A percentile compares a stretch with the other conserved stretches of the same genome.
Conservation (phyloP, 192 early-diverging fungal species). For the Spizellomyces sp. region DNA sequence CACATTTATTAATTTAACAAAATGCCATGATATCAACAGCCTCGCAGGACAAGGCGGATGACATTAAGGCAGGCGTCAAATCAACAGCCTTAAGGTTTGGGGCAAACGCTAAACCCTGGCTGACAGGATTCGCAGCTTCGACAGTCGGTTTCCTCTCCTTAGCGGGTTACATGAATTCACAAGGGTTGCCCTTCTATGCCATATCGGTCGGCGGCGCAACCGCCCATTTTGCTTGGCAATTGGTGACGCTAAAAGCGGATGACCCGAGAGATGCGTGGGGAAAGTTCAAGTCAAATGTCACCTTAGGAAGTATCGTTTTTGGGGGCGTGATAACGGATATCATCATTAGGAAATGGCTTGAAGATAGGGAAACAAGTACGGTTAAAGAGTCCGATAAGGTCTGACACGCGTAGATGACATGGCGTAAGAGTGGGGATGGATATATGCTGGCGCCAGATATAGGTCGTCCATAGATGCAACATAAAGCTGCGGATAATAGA, state of each 20-base stretch:
- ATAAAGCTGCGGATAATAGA: background rate
- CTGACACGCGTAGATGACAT: too few relatives aligned
- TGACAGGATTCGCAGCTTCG: conserved; percentile 71
- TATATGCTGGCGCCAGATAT: background rate
- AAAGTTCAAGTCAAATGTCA: conserved; percentile 79
- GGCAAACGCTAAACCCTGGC: conserved; percentile 63
- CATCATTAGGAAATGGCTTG: background rate
- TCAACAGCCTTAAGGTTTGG: conserved; percentile 91
- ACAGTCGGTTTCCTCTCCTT: conserved; percentile 69
- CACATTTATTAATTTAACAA: background rate
- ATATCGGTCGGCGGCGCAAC: conserved; percentile 73
- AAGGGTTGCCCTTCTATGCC: conserved; percentile 71
- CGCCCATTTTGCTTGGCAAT: conserved; percentile 82
- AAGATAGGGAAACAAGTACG: background rate
- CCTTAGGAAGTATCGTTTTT: conserved; percentile 77
- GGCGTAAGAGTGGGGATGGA: too few relatives aligned
- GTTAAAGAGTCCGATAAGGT: background rate
- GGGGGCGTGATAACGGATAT: conserved; percentile 71
- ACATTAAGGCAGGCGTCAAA: conserved; percentile 82
- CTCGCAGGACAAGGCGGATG: conserved; percentile 84
- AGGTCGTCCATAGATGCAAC: background rate
- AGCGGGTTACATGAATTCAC: conserved; percentile 80
- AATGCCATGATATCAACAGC: background rate
- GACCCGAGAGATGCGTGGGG: conserved; percentile 29
- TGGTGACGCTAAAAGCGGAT: conserved; percentile 59